These are phyloP conservation scores for Musa schizocarpa DNA, from an alignment of 176 grass and related monocot genomes.

Conservation along the genomic window DNA sequence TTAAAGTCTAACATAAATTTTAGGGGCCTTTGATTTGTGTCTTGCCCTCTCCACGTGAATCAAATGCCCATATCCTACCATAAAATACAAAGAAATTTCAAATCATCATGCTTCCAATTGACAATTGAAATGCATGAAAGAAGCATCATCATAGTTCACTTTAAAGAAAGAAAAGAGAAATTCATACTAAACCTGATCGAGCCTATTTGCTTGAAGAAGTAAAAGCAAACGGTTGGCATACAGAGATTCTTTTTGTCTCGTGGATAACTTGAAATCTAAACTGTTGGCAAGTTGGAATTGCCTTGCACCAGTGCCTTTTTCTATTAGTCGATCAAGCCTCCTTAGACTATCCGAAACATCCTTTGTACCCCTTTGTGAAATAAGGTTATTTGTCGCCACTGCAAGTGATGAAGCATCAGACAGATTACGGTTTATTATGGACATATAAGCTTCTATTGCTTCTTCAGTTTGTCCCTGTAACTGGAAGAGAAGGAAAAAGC, in stretches of 20 bases:
- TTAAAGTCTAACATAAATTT: neutral
- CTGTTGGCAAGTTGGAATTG: slow-evolving; percentile 48
- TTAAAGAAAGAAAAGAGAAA: neutral
- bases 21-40: neutral
- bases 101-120: neutral
- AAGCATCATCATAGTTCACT: neutral
- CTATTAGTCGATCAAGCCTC: slow-evolving; percentile 57
- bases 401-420: slow-evolving; percentile 62
- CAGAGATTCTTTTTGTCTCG: slow-evolving; percentile 65
- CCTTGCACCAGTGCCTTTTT: slow-evolving; percentile 44
- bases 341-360: slow-evolving; percentile 60
- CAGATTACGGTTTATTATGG: slow-evolving; percentile 41
- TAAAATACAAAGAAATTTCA: neutral
- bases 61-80: neutral
- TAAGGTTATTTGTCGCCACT: slow-evolving; percentile 68
- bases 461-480: slow-evolving; percentile 71
- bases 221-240: slow-evolving; percentile 61
- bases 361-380: slow-evolving; percentile 61
- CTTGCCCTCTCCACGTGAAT: neutral
- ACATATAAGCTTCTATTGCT: slow-evolving; percentile 56
- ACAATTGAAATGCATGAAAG: neutral
- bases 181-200: slow-evolving; percentile 40
- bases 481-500: slow-evolving; percentile 41
- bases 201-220: slow-evolving; percentile 75
- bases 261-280: slow-evolving; percentile 62